Percentiles rank a stretch among this genome's conserved stretches.
Evolutionary conservation across 2,329 filamentous ascomycete genomes (phyloP).

Genomic region (Neofusicoccum kwambonambiense): DNA sequence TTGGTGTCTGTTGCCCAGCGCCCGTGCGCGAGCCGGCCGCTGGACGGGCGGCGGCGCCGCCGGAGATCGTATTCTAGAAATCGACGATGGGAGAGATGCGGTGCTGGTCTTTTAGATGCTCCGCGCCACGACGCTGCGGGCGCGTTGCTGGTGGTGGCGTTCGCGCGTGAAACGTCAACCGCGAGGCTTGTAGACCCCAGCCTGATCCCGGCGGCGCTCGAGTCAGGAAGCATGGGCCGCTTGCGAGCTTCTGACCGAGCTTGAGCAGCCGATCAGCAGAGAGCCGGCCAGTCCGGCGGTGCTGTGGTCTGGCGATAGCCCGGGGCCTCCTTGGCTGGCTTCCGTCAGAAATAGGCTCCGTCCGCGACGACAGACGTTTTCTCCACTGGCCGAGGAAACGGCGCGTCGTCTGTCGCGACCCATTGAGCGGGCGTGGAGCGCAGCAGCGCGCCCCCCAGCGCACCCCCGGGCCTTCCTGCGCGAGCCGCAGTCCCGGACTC

Average conservation of each 20-base stretch:
- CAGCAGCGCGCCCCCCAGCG: background rate
- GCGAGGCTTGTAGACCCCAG: constrained; percentile 1
- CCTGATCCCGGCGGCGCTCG: background rate
- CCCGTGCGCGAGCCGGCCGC: background rate
- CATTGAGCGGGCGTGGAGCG: background rate
- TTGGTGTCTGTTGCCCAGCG: background rate
- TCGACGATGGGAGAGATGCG: constrained; percentile 8
- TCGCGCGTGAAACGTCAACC: constrained; percentile 1
- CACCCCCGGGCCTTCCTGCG: background rate
- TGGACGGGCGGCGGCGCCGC: background rate
- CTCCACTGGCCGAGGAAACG: constrained; percentile 10
- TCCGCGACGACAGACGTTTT: constrained; percentile 2
- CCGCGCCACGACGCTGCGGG: constrained; percentile 5
- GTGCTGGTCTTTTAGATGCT: background rate
- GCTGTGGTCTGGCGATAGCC: background rate
- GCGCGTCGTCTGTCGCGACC: background rate
- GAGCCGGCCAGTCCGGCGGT: background rate
- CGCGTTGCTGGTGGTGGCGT: constrained; percentile 4
- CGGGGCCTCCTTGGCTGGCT: background rate
- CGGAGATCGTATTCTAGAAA: constrained; percentile 10
- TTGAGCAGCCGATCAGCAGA: constrained; percentile 9
- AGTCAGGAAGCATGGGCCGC: background rate
- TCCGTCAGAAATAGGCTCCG: constrained; percentile 7
- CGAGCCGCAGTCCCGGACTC: constrained; percentile 9
- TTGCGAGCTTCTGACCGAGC: constrained; percentile 7